Percentiles rank a stretch among this genome's conserved stretches.
Evolutionary conservation across 345 rosid species (phyloP).

Genomic region (Eutrema heterophyllum): DNA sequence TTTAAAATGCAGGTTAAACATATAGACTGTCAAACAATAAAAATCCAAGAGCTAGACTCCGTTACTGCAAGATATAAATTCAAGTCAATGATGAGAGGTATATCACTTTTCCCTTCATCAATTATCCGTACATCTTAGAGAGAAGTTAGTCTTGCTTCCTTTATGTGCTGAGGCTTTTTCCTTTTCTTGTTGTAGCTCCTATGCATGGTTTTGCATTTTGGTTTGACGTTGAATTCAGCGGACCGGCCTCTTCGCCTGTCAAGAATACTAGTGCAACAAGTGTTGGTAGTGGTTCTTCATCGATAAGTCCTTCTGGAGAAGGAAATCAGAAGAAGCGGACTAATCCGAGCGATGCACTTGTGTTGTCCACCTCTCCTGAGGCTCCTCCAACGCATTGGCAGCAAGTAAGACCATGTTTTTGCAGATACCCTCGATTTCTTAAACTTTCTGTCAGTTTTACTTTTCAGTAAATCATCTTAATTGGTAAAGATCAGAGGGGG

Average conservation of each 20-base stretch:
- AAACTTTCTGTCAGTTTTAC: background rate
- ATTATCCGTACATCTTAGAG: background rate
- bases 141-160: constrained; percentile 3
- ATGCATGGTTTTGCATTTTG: constrained; percentile 98
- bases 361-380: constrained; percentile 91
- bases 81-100: constrained; percentile 97
- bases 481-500: background rate
- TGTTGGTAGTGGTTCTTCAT: constrained; percentile 36
- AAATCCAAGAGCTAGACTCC: constrained; percentile 77
- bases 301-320: constrained; percentile 40
- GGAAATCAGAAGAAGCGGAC: constrained; percentile 59
- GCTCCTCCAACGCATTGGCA: constrained; percentile 97
- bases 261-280: constrained; percentile 27
- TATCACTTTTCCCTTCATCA: constrained; percentile 7
- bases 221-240: constrained; percentile 90
- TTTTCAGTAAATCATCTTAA: background rate
- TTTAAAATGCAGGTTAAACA: constrained; percentile 63
- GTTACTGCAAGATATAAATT: constrained; percentile 66
- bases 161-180: constrained; percentile 13
- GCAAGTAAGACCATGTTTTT: constrained; percentile 54
- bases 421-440: background rate
- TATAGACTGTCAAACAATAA: constrained; percentile 73
- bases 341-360: constrained; percentile 61
- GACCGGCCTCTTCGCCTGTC: constrained; percentile 43
- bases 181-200: constrained; percentile 57